Base-by-base conservation (phyloP, 108 stramenopile species). In the Pseudonitzschia pungens region DNA sequence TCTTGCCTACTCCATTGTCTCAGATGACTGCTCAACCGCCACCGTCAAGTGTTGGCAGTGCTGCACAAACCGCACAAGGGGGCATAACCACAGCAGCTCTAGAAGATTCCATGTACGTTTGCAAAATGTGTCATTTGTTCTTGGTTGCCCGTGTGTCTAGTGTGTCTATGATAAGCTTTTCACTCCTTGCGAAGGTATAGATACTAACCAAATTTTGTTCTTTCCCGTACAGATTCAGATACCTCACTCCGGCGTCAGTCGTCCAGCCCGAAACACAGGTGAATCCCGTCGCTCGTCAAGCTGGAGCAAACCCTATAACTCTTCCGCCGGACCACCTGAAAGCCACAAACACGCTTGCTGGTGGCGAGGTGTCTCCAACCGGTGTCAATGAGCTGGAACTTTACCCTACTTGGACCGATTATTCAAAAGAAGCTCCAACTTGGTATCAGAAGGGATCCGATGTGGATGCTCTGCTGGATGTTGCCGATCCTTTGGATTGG, bases 361-460 rank as follows among this genome's bases (percentile, higher is more conserved):
- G 51, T 33, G 87, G 84, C 31, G 82, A 84, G 58, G 57, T 79
- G 10, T 90, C 89, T 20, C 94, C 94, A 40, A 89, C 90, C 7
- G 89, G 94, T 29, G 94, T 95, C 15, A 59, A 82, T 18, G 94
- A 95, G 65, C 55, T 87, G 42, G 51, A 83, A 8, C 55, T 83
- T 36, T 91, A 85, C 57, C 89, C 93, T 18, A 81, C 86, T 11
- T 95, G 91, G 91, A 86, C 90, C 22, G 91, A 92, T 77, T 62
- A n/a, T 62, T 77, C 78, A 78, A 89, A 89, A 71, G 90, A 92
- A 36, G 81, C 87, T 48, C 94, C 94, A 32, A 73, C 85, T 42
- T 95, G 94, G 94, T 95, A 95, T 65, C 74, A 87, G 36, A 87
- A 92, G 68, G 94, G 94, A 28, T 66, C 74, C 5, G 94, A 95